Percentiles rank a stretch among this genome's conserved stretches.
Evolutionary conservation across 495 filamentous ascomycete species (phyloP).

Genomic region (Gamarada debralockiae): DNA sequence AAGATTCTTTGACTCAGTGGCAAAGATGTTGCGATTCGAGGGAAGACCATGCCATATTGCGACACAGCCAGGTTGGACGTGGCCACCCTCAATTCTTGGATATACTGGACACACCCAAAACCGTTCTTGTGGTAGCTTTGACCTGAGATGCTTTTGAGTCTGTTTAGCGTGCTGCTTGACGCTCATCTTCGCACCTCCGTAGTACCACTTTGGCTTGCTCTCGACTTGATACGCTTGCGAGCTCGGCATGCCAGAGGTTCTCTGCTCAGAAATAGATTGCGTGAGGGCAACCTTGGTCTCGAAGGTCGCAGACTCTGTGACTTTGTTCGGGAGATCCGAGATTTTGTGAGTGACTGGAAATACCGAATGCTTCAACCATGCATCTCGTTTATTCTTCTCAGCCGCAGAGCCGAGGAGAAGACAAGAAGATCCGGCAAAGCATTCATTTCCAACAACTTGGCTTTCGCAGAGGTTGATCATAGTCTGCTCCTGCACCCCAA

Average conservation of each 20-base stretch:
- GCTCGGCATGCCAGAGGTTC: background rate
- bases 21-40: too few relatives aligned
- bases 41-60: too few relatives aligned
- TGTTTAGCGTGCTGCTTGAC: slow-evolving; percentile 9
- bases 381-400: slow-evolving; percentile 1
- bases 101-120: slow-evolving; percentile 10
- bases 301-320: slow-evolving; percentile 5
- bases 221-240: slow-evolving; percentile 5
- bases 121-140: slow-evolving; percentile 11
- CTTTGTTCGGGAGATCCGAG: background rate
- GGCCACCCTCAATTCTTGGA: slow-evolving; percentile 1
- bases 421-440: slow-evolving; percentile 11
- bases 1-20: too few relatives aligned
- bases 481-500: slow-evolving; percentile 9
- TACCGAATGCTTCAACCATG: slow-evolving; percentile 7
- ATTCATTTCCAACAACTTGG: slow-evolving; percentile 1
- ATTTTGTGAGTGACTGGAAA: slow-evolving; percentile 6
- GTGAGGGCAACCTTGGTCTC: background rate
- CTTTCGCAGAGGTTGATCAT: slow-evolving; percentile 12
- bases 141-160: slow-evolving; percentile 1
- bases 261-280: slow-evolving; percentile 9
- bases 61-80: too few relatives aligned
- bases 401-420: slow-evolving; percentile 5
- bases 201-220: slow-evolving; percentile 10
- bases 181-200: slow-evolving; percentile 1